Conservation (phyloP, 106 monocot species). For the Agapanthus africanus region DNA sequence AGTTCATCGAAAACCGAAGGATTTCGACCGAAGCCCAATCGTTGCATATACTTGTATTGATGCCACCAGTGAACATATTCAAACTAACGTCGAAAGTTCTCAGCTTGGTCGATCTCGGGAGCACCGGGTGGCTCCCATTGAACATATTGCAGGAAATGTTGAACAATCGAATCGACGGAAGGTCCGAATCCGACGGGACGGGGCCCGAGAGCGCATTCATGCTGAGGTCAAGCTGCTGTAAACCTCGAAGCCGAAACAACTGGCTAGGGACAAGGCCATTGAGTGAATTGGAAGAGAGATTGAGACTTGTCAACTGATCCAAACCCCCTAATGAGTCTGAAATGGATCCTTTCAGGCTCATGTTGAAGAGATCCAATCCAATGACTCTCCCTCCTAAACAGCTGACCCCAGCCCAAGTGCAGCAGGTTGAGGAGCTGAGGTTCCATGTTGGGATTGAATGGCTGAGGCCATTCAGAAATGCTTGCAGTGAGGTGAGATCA, state of each 20-base stretch:
- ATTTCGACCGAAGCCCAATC: constrained; percentile 21
- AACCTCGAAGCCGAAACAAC: constrained; percentile 31
- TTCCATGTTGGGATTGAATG: constrained; percentile 16
- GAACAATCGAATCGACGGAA: constrained; percentile 46
- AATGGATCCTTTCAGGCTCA: constrained; percentile 36
- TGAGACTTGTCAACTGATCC: constrained; percentile 34
- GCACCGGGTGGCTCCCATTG: constrained; percentile 49
- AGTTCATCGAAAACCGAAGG: constrained; percentile 50
- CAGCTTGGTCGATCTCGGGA: constrained; percentile 31
- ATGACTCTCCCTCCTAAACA: constrained; percentile 29
- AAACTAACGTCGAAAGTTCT: constrained; percentile 27
- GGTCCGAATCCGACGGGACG: constrained; percentile 19
- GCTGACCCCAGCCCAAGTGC: constrained; percentile 32
- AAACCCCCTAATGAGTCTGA: constrained; percentile 39
- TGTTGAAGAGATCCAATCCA: constrained; percentile 41
- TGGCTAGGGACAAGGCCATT: constrained; percentile 30
- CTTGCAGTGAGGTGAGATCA: constrained; percentile 19
- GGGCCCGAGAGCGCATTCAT: constrained; percentile 42
- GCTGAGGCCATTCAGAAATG: constrained; percentile 15
- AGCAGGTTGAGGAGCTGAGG: constrained; percentile 21
- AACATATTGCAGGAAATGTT: constrained; percentile 64
- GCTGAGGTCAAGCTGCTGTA: constrained; percentile 68
- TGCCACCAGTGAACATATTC: constrained; percentile 45
- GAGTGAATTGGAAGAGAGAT: constrained; percentile 53
- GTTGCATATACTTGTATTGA: constrained; percentile 48